A percentile compares a stretch with the other conserved stretches of the same genome.
These are phyloP conservation scores for Neoascochyta sp. DNA, from an alignment of 2,329 filamentous ascomycete species.

Conservation along the genomic window DNA sequence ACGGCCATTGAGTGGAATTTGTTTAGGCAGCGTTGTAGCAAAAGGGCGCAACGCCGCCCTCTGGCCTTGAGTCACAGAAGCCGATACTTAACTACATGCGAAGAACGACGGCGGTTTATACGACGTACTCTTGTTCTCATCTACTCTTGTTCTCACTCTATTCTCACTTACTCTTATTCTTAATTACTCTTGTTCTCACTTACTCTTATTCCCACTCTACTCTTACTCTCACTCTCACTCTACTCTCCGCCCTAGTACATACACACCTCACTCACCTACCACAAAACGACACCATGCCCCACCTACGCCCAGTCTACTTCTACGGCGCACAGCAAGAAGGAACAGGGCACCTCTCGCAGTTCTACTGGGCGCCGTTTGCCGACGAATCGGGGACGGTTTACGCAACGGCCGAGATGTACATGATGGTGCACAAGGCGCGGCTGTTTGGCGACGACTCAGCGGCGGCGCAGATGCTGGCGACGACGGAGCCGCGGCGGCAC, in stretches of 20 bases:
- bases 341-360: slow-evolving; percentile 61
- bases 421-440: slow-evolving; percentile 47
- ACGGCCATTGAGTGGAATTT: neutral
- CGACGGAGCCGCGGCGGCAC: slow-evolving; percentile 46
- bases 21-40: too few species aligned
- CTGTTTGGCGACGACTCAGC: slow-evolving; percentile 42
- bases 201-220: too few species aligned
- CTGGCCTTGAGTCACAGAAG: too few species aligned
- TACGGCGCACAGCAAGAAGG: slow-evolving; percentile 18
- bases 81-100: too few species aligned
- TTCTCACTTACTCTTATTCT: too few species aligned
- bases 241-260: neutral
- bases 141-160: too few species aligned
- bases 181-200: too few species aligned
- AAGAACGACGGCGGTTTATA: too few species aligned
- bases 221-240: too few species aligned
- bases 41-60: too few species aligned
- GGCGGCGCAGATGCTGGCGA: slow-evolving; percentile 50
- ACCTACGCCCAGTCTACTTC: slow-evolving; percentile 23
- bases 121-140: too few species aligned
- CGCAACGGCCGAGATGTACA: slow-evolving; percentile 45
- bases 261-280: neutral
- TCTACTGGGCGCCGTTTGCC: slow-evolving; percentile 53
- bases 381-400: slow-evolving; percentile 29
- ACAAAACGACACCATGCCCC: neutral